Conservation (phyloP, 1,284 basidiomycete species). For the Sanguinoderma infundibulare region DNA sequence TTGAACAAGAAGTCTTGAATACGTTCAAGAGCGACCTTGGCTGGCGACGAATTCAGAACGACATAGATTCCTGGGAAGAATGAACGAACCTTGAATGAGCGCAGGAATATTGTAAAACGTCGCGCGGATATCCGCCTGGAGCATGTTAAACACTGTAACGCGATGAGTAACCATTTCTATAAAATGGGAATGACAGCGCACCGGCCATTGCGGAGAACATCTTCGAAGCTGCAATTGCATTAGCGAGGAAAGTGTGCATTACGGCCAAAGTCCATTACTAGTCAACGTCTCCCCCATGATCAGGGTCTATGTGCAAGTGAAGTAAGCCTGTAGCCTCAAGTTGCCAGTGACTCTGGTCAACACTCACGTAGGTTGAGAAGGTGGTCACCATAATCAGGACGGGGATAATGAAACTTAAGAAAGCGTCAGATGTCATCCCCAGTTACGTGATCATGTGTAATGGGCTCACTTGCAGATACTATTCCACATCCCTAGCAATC, state of each 20-base stretch:
- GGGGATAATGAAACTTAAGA: constrained; percentile 61
- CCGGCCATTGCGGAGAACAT: constrained; percentile 46
- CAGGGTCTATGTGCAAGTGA: constrained; percentile 33
- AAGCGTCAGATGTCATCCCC: no score
- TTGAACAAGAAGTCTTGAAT: constrained; percentile 50
- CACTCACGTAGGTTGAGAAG: constrained; percentile 57
- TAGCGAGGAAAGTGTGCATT: constrained; percentile 21
- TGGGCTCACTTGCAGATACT: constrained; percentile 16
- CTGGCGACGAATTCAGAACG: not conserved
- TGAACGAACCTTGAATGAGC: constrained; percentile 31
- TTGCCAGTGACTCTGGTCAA: no score
- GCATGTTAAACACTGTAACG: constrained; percentile 39
- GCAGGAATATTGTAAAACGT: constrained; percentile 38
- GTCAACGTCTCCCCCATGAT: constrained; percentile 38
- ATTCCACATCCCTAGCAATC: constrained; percentile 12
- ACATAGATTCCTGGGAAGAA: not conserved
- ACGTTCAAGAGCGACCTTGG: constrained; percentile 53
- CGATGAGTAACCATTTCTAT: no score
- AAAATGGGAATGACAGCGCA: constrained; percentile 11
- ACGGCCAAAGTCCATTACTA: constrained; percentile 23
- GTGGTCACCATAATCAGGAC: constrained; percentile 70
- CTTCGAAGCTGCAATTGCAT: constrained; percentile 33
- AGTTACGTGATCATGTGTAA: not conserved
- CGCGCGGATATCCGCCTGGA: constrained; percentile 37
- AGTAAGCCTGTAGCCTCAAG: no score